Evolutionary conservation across 345 rosid species (phyloP), one percentile per base, ranked within the genome.

Genomic region (Carallia pectinifolia): DNA sequence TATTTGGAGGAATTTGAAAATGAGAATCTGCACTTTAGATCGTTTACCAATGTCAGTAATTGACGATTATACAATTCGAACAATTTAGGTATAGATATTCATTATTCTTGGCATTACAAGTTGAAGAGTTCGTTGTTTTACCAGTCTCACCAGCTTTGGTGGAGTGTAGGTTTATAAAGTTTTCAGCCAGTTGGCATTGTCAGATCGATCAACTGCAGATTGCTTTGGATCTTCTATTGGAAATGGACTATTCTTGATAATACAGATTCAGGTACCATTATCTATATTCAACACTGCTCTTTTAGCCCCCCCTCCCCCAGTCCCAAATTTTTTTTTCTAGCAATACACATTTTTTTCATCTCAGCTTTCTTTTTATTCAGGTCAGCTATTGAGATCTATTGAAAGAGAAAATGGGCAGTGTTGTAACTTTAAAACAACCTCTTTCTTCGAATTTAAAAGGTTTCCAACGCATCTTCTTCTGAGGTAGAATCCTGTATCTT

Each of bases 321-420:
- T 0, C 23, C 23, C 23, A 23, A 23, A 23, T 13, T 2, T 44
- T 44, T 44, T 44, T 2, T 1, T 12, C 15, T 44, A 1, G 16
- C 7, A 15, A 12, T 44, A 44, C 48, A 9, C 15, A 40, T 40
- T 13, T 40, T 36, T n/a, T n/a, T 70, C 44, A 40, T 63, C 59
- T 62, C 63, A 38, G 47, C 39, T 44, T 65, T 23, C 58, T 8
- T 2, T 66, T 70, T 63, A 68, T 38, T 44, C 80, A 92, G 97
- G 84, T 89, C 63, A 87, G 76, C 80, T 96, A 92, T 81, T 78
- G 12, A 89, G 23, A 88, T 70, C 61, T 89, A 74, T 85, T 82
- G 80, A 87, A 88, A 87, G 87, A 87, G 85, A 89, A 78, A 85
- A 89, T 92, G 92, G 96, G 96, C 6, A 61, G 88, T 71, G 85